These are phyloP conservation scores for Fusarium sp. DNA, from an alignment of 2,329 filamentous ascomycete species.

Conservation along the genomic window DNA sequence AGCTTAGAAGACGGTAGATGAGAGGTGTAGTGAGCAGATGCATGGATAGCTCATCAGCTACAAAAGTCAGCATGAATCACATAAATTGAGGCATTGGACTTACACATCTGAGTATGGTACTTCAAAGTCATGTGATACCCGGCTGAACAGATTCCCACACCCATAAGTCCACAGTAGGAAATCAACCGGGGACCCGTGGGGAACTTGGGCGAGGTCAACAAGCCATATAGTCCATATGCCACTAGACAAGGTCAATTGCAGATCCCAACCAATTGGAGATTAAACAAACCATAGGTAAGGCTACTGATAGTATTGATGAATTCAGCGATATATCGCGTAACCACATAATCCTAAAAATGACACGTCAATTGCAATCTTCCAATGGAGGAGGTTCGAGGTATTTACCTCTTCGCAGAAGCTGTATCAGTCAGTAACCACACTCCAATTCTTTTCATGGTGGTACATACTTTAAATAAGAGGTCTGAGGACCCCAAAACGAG, in stretches of 20 bases:
- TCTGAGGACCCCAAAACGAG: constrained; percentile 49
- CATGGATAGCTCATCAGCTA: constrained; percentile 56
- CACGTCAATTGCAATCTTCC: neutral
- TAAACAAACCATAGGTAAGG: constrained; percentile 48
- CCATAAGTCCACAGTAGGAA: constrained; percentile 54
- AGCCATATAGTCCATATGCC: constrained; percentile 53
- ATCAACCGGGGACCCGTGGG: constrained; percentile 46
- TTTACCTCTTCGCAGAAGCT: constrained; percentile 50
- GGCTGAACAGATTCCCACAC: constrained; percentile 49
- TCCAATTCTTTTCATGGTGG: rapidly evolving
- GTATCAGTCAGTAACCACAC: neutral
- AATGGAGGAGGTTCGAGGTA: neutral
- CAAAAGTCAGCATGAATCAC: neutral
- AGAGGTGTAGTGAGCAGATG: constrained; percentile 56
- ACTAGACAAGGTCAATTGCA: constrained; percentile 42
- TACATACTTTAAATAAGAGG: constrained; percentile 49
- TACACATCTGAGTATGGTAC: constrained; percentile 52
- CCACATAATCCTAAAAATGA: constrained; percentile 50
- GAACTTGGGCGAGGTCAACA: constrained; percentile 36
- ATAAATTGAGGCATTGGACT: neutral
- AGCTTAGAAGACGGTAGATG: constrained; percentile 54
- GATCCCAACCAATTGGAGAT: neutral
- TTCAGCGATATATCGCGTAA: constrained; percentile 57
- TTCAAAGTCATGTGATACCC: constrained; percentile 51
- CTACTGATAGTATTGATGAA: constrained; percentile 59